Evolutionary conservation across 2,329 filamentous ascomycete species (phyloP), one percentile per base, ranked within the genome.

Genomic region (Microsporum ferrugineum): DNA sequence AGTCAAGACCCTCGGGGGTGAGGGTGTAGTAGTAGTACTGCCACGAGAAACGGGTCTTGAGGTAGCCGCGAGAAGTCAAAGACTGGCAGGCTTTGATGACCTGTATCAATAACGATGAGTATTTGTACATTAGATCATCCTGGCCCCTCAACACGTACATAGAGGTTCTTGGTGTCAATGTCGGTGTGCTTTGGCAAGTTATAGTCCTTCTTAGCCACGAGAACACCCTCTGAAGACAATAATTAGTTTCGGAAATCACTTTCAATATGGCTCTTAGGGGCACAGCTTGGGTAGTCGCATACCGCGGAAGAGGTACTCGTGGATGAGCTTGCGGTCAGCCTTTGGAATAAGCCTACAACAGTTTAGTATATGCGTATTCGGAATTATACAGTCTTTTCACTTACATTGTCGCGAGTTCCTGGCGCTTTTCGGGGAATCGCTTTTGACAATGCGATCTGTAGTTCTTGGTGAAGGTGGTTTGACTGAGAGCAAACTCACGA

Each of bases 21-120:
- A 99, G 88, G 80, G 94, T 96, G 88, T 99, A 99, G 89, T 99
- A 99, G 88, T 97, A 96, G 86, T 91, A 96, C 82, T 96, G 91
- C 91, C 91, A 96, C 70, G 91, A 96, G 88, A 99, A 99, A 81
- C 95, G 94, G 73, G 94, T 99, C 89, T 99, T 99, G 82, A 99
- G 86, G 81, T 89, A 97, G 78, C 92, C 92, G 78, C 94, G 92
- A 72, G 91, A 96, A 83, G 87, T 95, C 76, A 99, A 87, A 68
- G 94, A 99, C 84, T 99, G 94, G 82, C 86, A 88, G 75, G 94
- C 94, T 87, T 99, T 99, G 86, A 99, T 89, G 79, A 97, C 81
- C 80, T 83, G 66, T 67, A 62, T 49, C 27, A 14, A 38, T 41
- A 51, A 38, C 38, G 57, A 61, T 65, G 49, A 62, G 61, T 34